These are phyloP conservation scores for Chaetomiaceae sp. DNA, from an alignment of 2,329 filamentous ascomycete species.

Conservation along the genomic window DNA sequence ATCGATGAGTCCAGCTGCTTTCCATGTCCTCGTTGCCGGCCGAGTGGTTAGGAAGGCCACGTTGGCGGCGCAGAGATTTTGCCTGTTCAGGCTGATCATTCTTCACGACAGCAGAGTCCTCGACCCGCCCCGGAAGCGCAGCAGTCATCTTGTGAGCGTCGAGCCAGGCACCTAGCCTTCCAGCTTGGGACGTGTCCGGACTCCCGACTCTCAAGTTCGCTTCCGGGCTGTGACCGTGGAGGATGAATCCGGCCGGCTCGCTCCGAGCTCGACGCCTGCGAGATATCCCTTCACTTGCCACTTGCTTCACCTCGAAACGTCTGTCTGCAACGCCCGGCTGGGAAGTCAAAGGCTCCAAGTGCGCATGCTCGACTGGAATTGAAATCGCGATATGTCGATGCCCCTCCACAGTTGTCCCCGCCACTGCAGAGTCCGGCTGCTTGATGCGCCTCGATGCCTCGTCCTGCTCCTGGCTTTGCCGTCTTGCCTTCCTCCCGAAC, in stretches of 20 bases:
- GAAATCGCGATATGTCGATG: conserved; percentile 56
- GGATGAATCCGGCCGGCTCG: no score
- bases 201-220: no score
- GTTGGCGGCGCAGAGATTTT: background rate
- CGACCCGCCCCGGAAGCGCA: conserved; percentile 5
- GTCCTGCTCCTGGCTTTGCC: conserved; percentile 15
- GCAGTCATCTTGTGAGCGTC: conserved; percentile 5
- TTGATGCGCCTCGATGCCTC: conserved; percentile 27
- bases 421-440: conserved; percentile 51
- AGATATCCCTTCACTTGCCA: conserved; percentile 24
- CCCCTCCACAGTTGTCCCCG: conserved; percentile 46
- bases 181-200: no score
- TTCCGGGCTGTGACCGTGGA: no score
- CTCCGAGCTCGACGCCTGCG: no score
- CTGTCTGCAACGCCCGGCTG: conserved; percentile 2
- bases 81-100: background rate
- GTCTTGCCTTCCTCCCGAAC: conserved; percentile 30
- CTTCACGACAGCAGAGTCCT: background rate
- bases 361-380: conserved; percentile 47
- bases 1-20: background rate
- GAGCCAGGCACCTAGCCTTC: conserved; percentile 7
- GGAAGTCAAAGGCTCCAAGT: conserved; percentile 30
- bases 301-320: conserved; percentile 27
- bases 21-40: background rate
- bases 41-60: background rate